Evolutionary conservation across 2,329 filamentous ascomycete species (phyloP), one percentile per base, ranked within the genome.

Genomic region (Xylaria hypoxylon): DNA sequence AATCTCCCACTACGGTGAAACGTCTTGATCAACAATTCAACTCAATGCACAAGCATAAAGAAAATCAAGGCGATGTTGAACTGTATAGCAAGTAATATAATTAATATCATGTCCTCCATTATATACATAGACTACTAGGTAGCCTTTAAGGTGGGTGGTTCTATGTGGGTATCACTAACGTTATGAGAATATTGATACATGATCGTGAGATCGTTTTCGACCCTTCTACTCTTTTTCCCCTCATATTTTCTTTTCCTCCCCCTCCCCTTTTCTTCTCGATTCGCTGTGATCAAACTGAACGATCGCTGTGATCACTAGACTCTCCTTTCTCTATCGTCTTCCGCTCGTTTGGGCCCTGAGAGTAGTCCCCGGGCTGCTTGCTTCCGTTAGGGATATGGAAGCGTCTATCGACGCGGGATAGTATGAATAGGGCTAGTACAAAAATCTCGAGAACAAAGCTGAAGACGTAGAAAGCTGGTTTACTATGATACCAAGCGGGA

Each of bases 401-500:
- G 42, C 70, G 69, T 31, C 70, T 71, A 64, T 77, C 75, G 10
- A 77, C 56, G 11, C 75, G 68, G 2, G 56, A 40, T 3, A 69
- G n/a, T 2, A 68, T 71, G 24, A 74, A 57, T 19, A 74, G 55
- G 13, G 52, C 59, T 22, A 77, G 47, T 2, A 74, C 71, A 3
- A 71, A 15, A 31, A 77, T 68, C 60, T 80, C 79, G 3, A 79
- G 68, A 5, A 72, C 64, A 62, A 79, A 81, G 40, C 73, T 70
- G 40, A 79, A 79, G 22, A 74, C 70, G 67, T 81, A 81, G 59
- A 81, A 79, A 0, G 74, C 74, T 1, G 74, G 65, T 45, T 75
- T 78, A 59, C 73, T 70, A 40, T 77, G 71, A 26, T 76, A 80
- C 68, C 79, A 71, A 10, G 76, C 71, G 4, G 74, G 74, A 24